Evolutionary conservation across 345 rosid genomes (phyloP).

Genomic region (Reutealis trisperma): DNA sequence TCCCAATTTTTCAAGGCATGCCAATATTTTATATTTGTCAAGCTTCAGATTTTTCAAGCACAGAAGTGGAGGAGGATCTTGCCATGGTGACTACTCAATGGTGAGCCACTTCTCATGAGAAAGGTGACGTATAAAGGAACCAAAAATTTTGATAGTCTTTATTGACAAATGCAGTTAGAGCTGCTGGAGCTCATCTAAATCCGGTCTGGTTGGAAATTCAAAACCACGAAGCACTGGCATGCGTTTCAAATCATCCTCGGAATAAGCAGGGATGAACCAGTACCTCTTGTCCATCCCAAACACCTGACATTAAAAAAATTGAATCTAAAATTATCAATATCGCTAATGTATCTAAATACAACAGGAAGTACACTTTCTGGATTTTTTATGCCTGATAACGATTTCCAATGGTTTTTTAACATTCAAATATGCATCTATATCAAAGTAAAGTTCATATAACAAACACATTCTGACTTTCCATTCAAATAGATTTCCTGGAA

Average conservation of each 20-base stretch:
- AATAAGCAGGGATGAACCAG: constrained; percentile 74
- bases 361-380: too few relatives aligned
- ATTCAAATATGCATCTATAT: neutral
- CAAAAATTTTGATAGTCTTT: neutral
- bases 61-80: neutral
- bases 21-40: neutral
- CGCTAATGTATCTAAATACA: too few relatives aligned
- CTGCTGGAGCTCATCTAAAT: constrained; percentile 36
- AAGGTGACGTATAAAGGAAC: neutral
- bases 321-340: neutral
- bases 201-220: constrained; percentile 55
- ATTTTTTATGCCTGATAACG: neutral
- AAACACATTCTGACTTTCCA: too few relatives aligned
- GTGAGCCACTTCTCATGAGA: neutral
- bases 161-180: neutral
- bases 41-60: neutral
- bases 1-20: neutral
- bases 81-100: neutral
- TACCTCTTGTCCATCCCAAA: constrained; percentile 60
- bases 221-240: constrained; percentile 54
- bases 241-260: constrained; percentile 52
- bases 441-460: too few relatives aligned
- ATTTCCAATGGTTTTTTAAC: neutral
- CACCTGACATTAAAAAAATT: constrained; percentile 40
- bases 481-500: neutral